Evolutionary conservation across 179 eudicot genomes (phyloP).

Genomic region (Sideroxylon spinosum): DNA sequence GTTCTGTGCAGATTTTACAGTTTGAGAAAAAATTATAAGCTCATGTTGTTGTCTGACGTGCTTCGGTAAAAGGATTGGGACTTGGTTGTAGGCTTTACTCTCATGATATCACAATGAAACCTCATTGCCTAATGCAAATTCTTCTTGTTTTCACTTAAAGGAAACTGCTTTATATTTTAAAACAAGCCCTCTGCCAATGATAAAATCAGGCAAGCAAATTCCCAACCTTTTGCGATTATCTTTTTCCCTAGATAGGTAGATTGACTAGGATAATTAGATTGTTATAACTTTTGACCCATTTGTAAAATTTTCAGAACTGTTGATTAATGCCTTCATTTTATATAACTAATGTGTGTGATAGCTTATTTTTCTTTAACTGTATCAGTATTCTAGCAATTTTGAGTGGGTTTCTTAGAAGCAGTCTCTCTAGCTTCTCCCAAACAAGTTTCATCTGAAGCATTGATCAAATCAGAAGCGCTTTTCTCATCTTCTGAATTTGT

Average conservation of each 20-base stretch:
- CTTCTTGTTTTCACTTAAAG: background rate
- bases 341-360: background rate
- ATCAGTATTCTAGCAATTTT: background rate
- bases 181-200: background rate
- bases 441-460: no score
- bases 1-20: conserved; percentile 57
- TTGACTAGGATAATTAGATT: background rate
- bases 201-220: no score
- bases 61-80: conserved; percentile 76
- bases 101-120: conserved; percentile 34
- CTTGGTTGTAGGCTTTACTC: conserved; percentile 58
- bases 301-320: background rate
- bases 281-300: background rate
- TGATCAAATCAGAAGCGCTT: no score
- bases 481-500: no score
- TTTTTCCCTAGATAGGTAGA: background rate
- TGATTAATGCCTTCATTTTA: background rate
- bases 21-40: conserved; percentile 77
- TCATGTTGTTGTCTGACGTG: conserved; percentile 67
- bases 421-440: no score
- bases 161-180: background rate
- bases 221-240: no score
- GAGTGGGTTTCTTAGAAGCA: no score
- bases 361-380: background rate
- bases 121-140: conserved; percentile 60